A percentile compares a stretch with the other conserved stretches of the same genome.
Conservation (phyloP, 23 red algal genomes). For the Gracilaria domingensis region DNA sequence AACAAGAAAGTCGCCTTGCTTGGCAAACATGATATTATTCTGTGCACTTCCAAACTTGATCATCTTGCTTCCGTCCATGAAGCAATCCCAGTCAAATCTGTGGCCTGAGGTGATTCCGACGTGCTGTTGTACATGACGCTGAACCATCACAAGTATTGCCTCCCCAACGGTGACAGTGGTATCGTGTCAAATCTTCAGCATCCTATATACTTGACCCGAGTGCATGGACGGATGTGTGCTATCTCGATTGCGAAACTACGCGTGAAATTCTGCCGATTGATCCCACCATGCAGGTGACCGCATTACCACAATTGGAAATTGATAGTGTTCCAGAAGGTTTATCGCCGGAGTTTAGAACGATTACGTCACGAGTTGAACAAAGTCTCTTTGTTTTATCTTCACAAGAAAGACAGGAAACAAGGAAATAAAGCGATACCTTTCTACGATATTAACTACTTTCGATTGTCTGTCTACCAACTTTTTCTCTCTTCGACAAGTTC, state of each 20-base stretch:
- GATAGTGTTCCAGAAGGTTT: no score
- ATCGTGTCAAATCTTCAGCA: slow-evolving; percentile 85
- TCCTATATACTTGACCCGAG: slow-evolving; percentile 92
- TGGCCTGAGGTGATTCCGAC: slow-evolving; percentile 96
- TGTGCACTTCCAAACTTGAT: slow-evolving; percentile 89
- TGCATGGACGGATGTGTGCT: slow-evolving; percentile 88
- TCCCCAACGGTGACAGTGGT: slow-evolving; percentile 96
- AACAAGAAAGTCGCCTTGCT: slow-evolving; percentile 86
- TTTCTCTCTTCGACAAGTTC: no score
- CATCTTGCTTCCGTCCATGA: slow-evolving; percentile 93
- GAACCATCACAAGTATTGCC: slow-evolving; percentile 98
- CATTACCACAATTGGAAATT: no score
- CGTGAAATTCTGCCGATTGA: slow-evolving; percentile 90
- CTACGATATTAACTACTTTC: no score
- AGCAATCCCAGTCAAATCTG: slow-evolving; percentile 95
- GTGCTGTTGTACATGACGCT: slow-evolving; percentile 96
- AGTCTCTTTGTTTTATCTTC: no score
- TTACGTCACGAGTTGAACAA: no score
- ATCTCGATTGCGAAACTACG: slow-evolving; percentile 85
- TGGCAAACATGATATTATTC: slow-evolving; percentile 89
- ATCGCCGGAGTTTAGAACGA: no score
- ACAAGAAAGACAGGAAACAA: no score
- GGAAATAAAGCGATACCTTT: no score
- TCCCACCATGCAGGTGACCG: no score
- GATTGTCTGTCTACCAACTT: no score